Evolutionary conservation across 129 eudicot species (phyloP).

Genomic region (Tagetes patula): DNA sequence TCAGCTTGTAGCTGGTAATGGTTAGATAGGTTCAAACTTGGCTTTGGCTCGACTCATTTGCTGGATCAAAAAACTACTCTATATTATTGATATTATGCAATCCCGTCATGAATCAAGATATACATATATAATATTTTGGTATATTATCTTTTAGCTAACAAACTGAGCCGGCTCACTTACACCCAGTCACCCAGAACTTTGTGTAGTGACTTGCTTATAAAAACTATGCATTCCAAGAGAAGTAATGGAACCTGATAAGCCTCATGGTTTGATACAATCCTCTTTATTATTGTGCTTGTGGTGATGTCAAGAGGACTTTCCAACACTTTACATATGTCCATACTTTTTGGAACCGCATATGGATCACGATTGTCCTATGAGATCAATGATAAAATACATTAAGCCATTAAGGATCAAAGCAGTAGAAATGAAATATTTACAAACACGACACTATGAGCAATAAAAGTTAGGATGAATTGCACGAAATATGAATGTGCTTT

Average conservation of each 20-base stretch:
- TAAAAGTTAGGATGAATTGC: neutral
- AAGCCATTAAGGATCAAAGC: neutral
- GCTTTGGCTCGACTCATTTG: neutral
- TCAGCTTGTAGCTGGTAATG: neutral
- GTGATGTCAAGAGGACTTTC: constrained; percentile 94
- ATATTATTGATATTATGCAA: no score
- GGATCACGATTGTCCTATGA: constrained; percentile 70
- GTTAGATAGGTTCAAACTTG: neutral
- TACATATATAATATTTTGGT: neutral
- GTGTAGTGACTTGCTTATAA: neutral
- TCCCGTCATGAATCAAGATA: no score
- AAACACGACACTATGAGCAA: neutral
- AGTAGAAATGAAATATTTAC: neutral
- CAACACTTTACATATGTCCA: constrained; percentile 68
- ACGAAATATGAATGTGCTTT: neutral
- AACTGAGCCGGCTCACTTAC: neutral
- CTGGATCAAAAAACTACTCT: no score
- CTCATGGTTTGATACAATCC: constrained; percentile 95
- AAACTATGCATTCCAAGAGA: neutral
- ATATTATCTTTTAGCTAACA: neutral
- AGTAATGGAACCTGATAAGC: constrained; percentile 79
- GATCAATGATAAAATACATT: constrained; percentile 11
- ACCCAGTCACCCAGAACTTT: neutral
- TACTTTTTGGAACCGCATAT: constrained; percentile 72
- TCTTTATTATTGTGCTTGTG: constrained; percentile 89